phyloP scores from a whole-genome alignment of 2,329 filamentous ascomycete genomes.

The Elsinoe necatrix region DNA sequence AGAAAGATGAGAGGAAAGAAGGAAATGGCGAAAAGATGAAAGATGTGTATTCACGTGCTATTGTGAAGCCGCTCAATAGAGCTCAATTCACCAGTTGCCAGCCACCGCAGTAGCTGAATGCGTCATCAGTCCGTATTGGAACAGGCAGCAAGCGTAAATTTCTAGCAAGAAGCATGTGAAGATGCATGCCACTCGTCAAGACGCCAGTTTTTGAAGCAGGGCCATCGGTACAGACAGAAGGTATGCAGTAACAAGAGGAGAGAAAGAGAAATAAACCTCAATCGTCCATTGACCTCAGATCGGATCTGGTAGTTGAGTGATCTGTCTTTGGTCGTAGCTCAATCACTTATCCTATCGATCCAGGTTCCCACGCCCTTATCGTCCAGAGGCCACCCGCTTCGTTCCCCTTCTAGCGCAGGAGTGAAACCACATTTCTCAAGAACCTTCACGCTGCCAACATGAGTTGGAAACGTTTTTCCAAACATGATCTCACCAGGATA shows the following conservation, averaged over 20 bases:
- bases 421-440: conserved; percentile 9
- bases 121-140: not conserved
- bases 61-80: not conserved
- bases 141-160: not conserved
- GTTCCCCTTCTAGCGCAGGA: not conserved
- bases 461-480: not conserved
- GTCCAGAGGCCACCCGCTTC: not conserved
- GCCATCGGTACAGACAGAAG: too few species aligned
- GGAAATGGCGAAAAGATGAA: not conserved
- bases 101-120: not conserved
- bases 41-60: not conserved
- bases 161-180: not conserved
- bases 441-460: not conserved
- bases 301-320: too few species aligned
- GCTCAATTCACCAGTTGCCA: not conserved
- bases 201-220: not conserved
- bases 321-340: too few species aligned
- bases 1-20: too few species aligned
- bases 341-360: conserved; percentile 14
- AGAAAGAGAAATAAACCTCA: not conserved
- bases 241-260: not conserved
- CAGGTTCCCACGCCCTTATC: not conserved
- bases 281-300: too few species aligned
- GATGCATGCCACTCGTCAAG: not conserved
- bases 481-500: not conserved